Percentiles rank a stretch among this genome's conserved stretches.
Evolutionary conservation across 2,329 filamentous ascomycete genomes (phyloP).

Genomic region (Alternaria consortialis): DNA sequence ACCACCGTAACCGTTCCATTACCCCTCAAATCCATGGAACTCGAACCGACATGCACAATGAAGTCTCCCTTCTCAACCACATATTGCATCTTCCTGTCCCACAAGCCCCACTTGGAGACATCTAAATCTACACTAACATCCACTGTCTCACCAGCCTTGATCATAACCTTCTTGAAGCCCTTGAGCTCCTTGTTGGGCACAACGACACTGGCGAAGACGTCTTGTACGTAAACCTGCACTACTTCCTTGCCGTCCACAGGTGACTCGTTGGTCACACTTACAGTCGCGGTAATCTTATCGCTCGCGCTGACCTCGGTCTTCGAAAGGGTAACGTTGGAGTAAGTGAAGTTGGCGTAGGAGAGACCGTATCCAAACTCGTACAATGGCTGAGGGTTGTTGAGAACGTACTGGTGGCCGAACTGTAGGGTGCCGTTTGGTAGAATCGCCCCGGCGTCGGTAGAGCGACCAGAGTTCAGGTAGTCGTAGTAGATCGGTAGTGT

Average conservation of each 20-base stretch:
- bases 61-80: slow-evolving; percentile 78
- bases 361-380: slow-evolving; percentile 74
- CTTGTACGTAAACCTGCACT: slow-evolving; percentile 73
- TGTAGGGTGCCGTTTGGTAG: slow-evolving; percentile 67
- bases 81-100: slow-evolving; percentile 71
- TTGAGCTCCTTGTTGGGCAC: slow-evolving; percentile 71
- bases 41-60: slow-evolving; percentile 66
- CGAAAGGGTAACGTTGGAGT: slow-evolving; percentile 63
- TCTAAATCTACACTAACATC: slow-evolving; percentile 62
- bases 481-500: slow-evolving; percentile 76
- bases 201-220: slow-evolving; percentile 68
- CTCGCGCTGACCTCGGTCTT: slow-evolving; percentile 57
- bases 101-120: slow-evolving; percentile 63
- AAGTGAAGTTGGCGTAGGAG: slow-evolving; percentile 71
- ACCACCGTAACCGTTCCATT: slow-evolving; percentile 66
- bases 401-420: slow-evolving; percentile 72
- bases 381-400: slow-evolving; percentile 66
- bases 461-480: slow-evolving; percentile 72
- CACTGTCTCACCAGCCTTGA: slow-evolving; percentile 68
- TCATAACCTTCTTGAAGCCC: slow-evolving; percentile 72
- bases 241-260: slow-evolving; percentile 70
- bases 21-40: slow-evolving; percentile 64
- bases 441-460: slow-evolving; percentile 61
- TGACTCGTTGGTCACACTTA: slow-evolving; percentile 69
- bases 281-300: slow-evolving; percentile 66